Evolutionary conservation across 176 grass and related monocot species (phyloP), one percentile per base, ranked within the genome.

Genomic region (Ensete glaucum): DNA sequence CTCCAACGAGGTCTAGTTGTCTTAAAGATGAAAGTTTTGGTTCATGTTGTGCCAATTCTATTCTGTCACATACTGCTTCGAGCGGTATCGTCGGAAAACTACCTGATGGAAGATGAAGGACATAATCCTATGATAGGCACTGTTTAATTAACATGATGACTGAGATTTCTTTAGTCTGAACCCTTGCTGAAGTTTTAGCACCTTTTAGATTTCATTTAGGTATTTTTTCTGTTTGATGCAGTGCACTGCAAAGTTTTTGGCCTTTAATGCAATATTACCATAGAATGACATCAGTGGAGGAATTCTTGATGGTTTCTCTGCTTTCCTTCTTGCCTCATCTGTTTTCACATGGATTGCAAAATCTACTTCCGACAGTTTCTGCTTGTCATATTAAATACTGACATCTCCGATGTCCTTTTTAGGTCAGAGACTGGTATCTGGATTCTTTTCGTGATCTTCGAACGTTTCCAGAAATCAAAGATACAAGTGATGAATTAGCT

Each of bases 351-450:
- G 20, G 50, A 70, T 70, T 16, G 51, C 29, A 70, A 51, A 14
- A 16, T 22, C 25, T 43, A 19, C 8, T 67, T 43, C 43, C 5
- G 16, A 34, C 11, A 29, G 64, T 67, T 22, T 26, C 12, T 53
- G 16, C 69, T 8, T 71, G 49, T 6, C n/a, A 52, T 72, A 72
- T 72, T 72, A 71, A 43, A 43, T 26, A 16, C 76, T 88, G 23
- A 82, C 73, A 76, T 8, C 2, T 74, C 9, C 21, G 1, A 73
- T 77, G 20, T 34, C 22, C 1, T 79, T 78, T 85, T 19, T 76
- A 96, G 93, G 93, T 96, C 77, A 81, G 93, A 60, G 89, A 96
- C 76, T 96, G 89, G 93, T 96, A 92, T 60, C n/a, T 96, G 79
- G 93, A 90, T 43, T 96, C 93, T n/a, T 96, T 96, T 81, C 87